Percentiles rank a stretch among this genome's conserved stretches.
Evolutionary conservation across 1,284 basidiomycete species (phyloP).

Genomic region (Wolfiporia cocos): DNA sequence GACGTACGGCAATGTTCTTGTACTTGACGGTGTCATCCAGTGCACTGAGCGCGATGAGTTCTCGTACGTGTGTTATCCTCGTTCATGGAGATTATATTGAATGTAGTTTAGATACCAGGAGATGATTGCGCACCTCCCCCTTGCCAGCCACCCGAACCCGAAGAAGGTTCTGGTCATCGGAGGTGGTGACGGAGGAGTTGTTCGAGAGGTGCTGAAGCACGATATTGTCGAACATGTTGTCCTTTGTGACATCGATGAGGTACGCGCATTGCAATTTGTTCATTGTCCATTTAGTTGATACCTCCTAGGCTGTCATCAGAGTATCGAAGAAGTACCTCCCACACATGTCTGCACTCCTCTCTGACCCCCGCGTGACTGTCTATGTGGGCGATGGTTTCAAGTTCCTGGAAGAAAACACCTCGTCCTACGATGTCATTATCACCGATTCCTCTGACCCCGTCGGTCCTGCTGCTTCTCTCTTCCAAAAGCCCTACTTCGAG

Average conservation of each 20-base stretch:
- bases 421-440: slow-evolving; percentile 96
- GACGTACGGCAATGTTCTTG: slow-evolving; percentile 93
- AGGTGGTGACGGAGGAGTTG: slow-evolving; percentile 94
- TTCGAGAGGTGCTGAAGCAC: slow-evolving; percentile 97
- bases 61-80: slow-evolving; percentile 58
- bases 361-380: slow-evolving; percentile 83
- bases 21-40: slow-evolving; percentile 95
- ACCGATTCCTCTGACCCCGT: slow-evolving; percentile 99
- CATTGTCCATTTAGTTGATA: background rate
- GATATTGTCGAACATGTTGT: slow-evolving; percentile 88
- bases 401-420: slow-evolving; percentile 87
- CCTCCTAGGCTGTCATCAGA: slow-evolving; percentile 82
- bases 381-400: slow-evolving; percentile 96
- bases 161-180: slow-evolving; percentile 96
- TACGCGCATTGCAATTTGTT: slow-evolving; percentile 22
- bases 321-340: slow-evolving; percentile 94
- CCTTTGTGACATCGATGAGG: slow-evolving; percentile 98
- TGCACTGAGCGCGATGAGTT: slow-evolving; percentile 98
- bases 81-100: slow-evolving; percentile 3
- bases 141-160: slow-evolving; percentile 95
- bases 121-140: slow-evolving; percentile 97
- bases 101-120: slow-evolving; percentile 81
- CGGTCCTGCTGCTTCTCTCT: slow-evolving; percentile 91
- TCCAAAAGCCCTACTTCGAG: slow-evolving; percentile 97
- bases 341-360: slow-evolving; percentile 87